Percentiles rank a stretch among this genome's conserved stretches.
Evolutionary conservation across 2,329 filamentous ascomycete species (phyloP).

Genomic region (Metarhizium album): DNA sequence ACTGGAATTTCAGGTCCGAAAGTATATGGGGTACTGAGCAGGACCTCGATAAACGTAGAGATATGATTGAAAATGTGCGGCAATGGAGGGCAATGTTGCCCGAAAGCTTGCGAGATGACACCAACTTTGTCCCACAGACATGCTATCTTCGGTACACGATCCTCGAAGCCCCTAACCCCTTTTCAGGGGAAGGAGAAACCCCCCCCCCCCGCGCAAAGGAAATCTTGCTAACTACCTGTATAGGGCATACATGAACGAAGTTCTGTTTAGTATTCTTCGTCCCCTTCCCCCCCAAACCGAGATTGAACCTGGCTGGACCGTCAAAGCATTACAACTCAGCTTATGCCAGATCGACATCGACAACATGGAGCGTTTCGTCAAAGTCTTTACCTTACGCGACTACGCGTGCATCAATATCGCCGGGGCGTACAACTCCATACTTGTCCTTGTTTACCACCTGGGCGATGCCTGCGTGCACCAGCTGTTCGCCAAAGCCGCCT

Average conservation of each 20-base stretch:
- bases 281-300: constrained; percentile 3
- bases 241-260: constrained; percentile 8
- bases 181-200: not conserved
- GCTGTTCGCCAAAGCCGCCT: constrained; percentile 7
- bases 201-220: too few species aligned
- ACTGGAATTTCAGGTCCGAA: constrained; percentile 3
- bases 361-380: constrained; percentile 6
- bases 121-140: constrained; percentile 10
- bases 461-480: constrained; percentile 2
- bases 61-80: constrained; percentile 1
- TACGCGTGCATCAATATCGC: constrained; percentile 10
- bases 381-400: constrained; percentile 5
- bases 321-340: constrained; percentile 5
- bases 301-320: constrained; percentile 6
- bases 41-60: constrained; percentile 4
- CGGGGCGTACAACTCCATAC: constrained; percentile 9
- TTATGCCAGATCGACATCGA: constrained; percentile 6
- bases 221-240: not conserved
- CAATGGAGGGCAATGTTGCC: constrained; percentile 7
- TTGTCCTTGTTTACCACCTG: constrained; percentile 8
- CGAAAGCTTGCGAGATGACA: constrained; percentile 6
- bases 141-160: constrained; percentile 7
- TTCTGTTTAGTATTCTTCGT: constrained; percentile 9
- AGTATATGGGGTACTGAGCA: constrained; percentile 1
- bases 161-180: not conserved